Percentiles rank a stretch among this genome's conserved stretches.
phyloP scores from a whole-genome alignment of 495 filamentous ascomycete species.

The Echria macrotheca region DNA sequence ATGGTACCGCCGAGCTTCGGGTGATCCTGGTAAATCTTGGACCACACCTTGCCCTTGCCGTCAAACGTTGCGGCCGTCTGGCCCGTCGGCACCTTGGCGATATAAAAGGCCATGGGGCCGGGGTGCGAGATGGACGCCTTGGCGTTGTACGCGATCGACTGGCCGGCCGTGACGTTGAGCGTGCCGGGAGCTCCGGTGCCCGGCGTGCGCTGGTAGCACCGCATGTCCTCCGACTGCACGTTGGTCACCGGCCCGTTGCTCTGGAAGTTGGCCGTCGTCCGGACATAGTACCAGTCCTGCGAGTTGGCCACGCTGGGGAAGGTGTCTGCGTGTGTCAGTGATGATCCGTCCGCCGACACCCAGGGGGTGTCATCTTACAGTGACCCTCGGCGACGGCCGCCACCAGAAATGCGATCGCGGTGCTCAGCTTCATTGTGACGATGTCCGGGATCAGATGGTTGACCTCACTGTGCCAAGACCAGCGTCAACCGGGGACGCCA shows the following conservation, averaged over 20 bases:
- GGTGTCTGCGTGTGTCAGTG: conserved; percentile 19
- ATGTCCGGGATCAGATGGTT: no score
- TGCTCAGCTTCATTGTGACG: conserved; percentile 33
- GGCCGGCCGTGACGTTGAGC: conserved; percentile 41
- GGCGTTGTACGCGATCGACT: conserved; percentile 40
- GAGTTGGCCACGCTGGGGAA: conserved; percentile 29
- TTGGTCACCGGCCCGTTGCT: conserved; percentile 48
- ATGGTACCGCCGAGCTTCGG: conserved; percentile 33
- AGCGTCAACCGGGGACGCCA: background rate
- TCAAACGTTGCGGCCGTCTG: conserved; percentile 42
- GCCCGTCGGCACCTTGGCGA: conserved; percentile 48
- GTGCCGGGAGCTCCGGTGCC: conserved; percentile 34
- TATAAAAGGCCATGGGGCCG: conserved; percentile 48
- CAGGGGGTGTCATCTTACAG: conserved; percentile 20
- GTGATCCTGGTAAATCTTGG: conserved; percentile 48
- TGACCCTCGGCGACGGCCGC: conserved; percentile 36
- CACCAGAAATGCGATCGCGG: conserved; percentile 28
- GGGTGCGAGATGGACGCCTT: conserved; percentile 44
- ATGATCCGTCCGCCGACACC: background rate
- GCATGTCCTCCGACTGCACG: conserved; percentile 42
- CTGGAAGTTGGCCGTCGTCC: conserved; percentile 45
- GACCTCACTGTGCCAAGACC: background rate
- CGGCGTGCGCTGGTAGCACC: conserved; percentile 44
- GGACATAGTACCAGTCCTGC: conserved; percentile 45
- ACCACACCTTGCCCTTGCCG: conserved; percentile 47